These are phyloP conservation scores for Colletotrichum lupini DNA, from an alignment of 2,329 filamentous ascomycete genomes.

Conservation along the genomic window DNA sequence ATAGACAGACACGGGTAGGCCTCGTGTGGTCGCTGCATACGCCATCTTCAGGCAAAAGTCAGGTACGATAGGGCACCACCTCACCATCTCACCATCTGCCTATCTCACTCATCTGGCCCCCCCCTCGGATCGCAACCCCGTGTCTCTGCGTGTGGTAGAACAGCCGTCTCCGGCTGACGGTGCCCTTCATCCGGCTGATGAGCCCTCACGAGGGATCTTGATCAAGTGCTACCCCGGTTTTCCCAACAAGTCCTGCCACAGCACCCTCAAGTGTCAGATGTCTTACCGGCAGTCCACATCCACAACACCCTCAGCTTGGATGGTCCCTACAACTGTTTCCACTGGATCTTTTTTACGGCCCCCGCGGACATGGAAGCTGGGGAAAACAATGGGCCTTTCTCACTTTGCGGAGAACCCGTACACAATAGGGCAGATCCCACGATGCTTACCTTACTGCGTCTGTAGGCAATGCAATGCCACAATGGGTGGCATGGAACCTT, in stretches of 20 bases:
- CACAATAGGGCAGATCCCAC: too few relatives aligned
- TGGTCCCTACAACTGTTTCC: background rate
- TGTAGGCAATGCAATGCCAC: background rate
- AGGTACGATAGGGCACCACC: constrained; percentile 30
- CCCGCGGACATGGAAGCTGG: background rate
- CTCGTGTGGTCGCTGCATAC: constrained; percentile 5
- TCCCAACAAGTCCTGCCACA: constrained; percentile 14
- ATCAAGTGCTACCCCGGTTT: constrained; percentile 32
- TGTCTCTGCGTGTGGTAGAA: constrained; percentile 18
- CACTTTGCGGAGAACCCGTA: background rate
- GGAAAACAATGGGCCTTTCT: constrained; percentile 14
- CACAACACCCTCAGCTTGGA: constrained; percentile 24
- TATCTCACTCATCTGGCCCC: constrained; percentile 6
- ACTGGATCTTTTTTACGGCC: background rate
- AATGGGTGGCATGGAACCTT: too few relatives aligned
- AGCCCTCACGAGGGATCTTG: constrained; percentile 29
- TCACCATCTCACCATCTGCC: constrained; percentile 6
- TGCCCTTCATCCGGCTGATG: constrained; percentile 25
- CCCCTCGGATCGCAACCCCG: constrained; percentile 4
- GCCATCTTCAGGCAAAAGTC: constrained; percentile 23
- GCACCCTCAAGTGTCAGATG: constrained; percentile 23
- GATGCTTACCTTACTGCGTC: background rate
- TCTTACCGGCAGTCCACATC: constrained; percentile 22
- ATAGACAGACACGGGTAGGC: background rate
- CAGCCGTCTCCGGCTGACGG: constrained; percentile 24